phyloP scores from a whole-genome alignment of 2,329 filamentous ascomycete species.

The Diaporthe caulivora region DNA sequence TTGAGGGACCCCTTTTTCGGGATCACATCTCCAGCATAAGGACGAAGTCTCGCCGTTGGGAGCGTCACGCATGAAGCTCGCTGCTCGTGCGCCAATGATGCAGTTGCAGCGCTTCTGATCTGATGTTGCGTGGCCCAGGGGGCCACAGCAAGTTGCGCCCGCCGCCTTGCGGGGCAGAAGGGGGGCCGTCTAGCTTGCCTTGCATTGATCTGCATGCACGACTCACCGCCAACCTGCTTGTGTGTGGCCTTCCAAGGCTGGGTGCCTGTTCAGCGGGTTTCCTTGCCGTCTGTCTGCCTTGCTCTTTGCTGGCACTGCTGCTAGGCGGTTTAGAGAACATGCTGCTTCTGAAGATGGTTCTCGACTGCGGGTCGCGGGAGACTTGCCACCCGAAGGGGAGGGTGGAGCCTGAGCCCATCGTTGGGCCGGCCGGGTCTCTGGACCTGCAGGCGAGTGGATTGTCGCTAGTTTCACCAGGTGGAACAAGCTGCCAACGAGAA shows the following conservation, averaged over 20 bases:
- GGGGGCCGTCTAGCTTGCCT: not conserved
- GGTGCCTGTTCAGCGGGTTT: not conserved
- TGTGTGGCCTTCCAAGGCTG: constrained; percentile 4
- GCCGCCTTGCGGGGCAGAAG: constrained; percentile 10
- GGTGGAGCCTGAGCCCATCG: constrained; percentile 1
- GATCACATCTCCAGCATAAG: constrained; percentile 7
- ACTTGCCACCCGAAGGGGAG: constrained; percentile 10
- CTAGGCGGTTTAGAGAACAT: not conserved
- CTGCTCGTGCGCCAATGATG: not conserved
- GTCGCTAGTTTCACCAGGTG: constrained; percentile 13
- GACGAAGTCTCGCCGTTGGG: constrained; percentile 17
- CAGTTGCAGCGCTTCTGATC: not conserved
- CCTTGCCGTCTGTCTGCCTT: not conserved
- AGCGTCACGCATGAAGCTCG: not conserved
- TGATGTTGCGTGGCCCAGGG: constrained; percentile 6
- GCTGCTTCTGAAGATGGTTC: not conserved
- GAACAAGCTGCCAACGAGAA: constrained; percentile 21
- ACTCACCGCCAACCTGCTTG: constrained; percentile 27
- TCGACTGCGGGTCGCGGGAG: not conserved
- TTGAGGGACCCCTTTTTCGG: not conserved
- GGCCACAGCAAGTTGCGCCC: not conserved
- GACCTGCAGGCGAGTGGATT: constrained; percentile 17
- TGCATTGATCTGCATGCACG: constrained; percentile 31
- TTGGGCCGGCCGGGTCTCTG: constrained; percentile 15
- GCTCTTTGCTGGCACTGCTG: not conserved